Percentiles rank a stretch among this genome's conserved stretches.
These are phyloP conservation scores for Ajuga chamaepitys DNA, from an alignment of 257 asterid species.

Conservation along the genomic window DNA sequence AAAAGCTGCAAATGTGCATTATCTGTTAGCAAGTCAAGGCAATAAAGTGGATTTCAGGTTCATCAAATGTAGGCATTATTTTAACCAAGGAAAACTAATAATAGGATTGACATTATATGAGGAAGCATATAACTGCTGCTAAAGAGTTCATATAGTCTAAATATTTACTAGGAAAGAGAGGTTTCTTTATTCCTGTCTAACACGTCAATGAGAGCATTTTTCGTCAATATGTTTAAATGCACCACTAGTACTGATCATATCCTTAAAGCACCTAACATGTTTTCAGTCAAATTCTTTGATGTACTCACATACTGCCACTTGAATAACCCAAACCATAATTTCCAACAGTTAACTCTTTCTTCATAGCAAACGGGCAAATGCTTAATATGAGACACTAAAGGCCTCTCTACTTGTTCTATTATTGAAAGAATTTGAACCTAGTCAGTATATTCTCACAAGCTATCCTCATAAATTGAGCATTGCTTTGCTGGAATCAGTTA, in stretches of 20 bases:
- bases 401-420: neutral
- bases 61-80: neutral
- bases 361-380: neutral
- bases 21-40: constrained; percentile 3
- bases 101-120: neutral
- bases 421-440: neutral
- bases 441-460: neutral
- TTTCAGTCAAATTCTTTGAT: neutral
- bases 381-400: neutral
- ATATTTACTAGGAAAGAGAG: neutral
- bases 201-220: neutral
- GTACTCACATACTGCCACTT: neutral
- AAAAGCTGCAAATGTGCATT: constrained; percentile 26
- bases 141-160: neutral
- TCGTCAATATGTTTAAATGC: neutral
- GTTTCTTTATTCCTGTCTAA: neutral
- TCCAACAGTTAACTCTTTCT: neutral
- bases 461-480: too few relatives aligned
- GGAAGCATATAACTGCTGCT: neutral
- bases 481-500: too few relatives aligned
- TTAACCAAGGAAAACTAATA: neutral
- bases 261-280: neutral
- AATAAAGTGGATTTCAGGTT: neutral
- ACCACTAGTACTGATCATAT: neutral
- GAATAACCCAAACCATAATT: neutral